phyloP scores from a whole-genome alignment of 192 early-diverging fungal species.

The Entophlyctis helioformis region DNA sequence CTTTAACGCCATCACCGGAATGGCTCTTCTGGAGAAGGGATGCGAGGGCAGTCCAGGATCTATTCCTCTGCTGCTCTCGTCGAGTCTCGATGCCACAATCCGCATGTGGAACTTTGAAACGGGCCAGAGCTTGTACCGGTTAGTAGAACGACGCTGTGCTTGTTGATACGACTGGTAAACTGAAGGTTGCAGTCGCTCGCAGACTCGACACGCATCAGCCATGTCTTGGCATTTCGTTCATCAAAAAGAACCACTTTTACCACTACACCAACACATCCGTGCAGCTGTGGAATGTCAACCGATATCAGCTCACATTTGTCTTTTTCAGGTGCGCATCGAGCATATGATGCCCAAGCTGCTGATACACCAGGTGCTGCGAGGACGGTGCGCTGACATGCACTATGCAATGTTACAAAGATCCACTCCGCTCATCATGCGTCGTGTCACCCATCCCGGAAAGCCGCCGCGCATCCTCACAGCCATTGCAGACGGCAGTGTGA shows the following conservation, averaged over 20 bases:
- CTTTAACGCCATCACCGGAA: constrained; percentile 24
- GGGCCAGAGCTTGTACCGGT: constrained; percentile 21
- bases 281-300: constrained; percentile 26
- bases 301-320: constrained; percentile 12
- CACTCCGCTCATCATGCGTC: constrained; percentile 1
- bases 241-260: constrained; percentile 19
- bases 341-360: background rate
- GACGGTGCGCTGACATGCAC: too few relatives aligned
- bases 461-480: constrained; percentile 22
- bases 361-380: too few relatives aligned
- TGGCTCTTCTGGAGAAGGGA: constrained; percentile 8
- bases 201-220: constrained; percentile 12
- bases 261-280: constrained; percentile 6
- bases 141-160: background rate
- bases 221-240: constrained; percentile 14
- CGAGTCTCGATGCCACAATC: constrained; percentile 22
- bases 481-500: constrained; percentile 16
- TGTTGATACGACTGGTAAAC: too few relatives aligned
- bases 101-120: constrained; percentile 37
- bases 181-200: background rate
- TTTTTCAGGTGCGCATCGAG: constrained; percentile 6
- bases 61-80: constrained; percentile 16
- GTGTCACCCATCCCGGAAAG: background rate
- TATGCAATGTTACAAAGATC: too few relatives aligned
- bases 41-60: background rate